Conservation (phyloP, 2,329 filamentous ascomycete species). For the Fusarium nurragi region DNA sequence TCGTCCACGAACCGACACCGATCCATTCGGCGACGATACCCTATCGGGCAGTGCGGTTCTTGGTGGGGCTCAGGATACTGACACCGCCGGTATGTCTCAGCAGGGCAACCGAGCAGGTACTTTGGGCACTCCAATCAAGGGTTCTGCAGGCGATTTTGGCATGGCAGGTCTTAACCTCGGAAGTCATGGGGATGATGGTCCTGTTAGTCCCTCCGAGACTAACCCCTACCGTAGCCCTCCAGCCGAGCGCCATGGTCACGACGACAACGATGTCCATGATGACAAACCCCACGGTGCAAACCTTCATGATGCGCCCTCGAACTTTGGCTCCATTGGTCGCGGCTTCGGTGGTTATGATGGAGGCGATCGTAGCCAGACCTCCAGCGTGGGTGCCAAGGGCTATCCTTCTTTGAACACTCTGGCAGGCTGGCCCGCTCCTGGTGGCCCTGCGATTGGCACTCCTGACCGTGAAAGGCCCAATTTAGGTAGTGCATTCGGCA, state of each 20-base stretch:
- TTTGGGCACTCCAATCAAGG: constrained; percentile 66
- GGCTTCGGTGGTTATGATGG: constrained; percentile 69
- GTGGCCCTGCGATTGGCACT: constrained; percentile 67
- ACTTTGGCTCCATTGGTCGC: constrained; percentile 65
- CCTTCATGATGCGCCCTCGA: constrained; percentile 52
- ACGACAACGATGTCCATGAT: constrained; percentile 64
- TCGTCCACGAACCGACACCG: constrained; percentile 75
- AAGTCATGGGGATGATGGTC: constrained; percentile 70
- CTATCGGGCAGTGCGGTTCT: constrained; percentile 76
- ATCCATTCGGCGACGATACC: constrained; percentile 76
- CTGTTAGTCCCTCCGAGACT: constrained; percentile 90
- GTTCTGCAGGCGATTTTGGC: constrained; percentile 66
- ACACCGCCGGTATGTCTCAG: constrained; percentile 48
- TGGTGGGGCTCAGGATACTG: constrained; percentile 77
- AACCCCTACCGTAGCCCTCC: constrained; percentile 96
- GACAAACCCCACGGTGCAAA: constrained; percentile 58
- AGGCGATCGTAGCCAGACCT: constrained; percentile 92
- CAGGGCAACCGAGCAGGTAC: constrained; percentile 51
- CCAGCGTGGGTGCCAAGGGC: constrained; percentile 81
- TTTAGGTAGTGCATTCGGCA: constrained; percentile 74
- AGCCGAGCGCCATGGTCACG: constrained; percentile 75
- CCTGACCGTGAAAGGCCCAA: constrained; percentile 71
- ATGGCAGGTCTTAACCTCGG: constrained; percentile 68
- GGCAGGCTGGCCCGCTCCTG: constrained; percentile 68
- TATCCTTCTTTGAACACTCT: constrained; percentile 71